A percentile compares a stretch with the other conserved stretches of the same genome.
These are phyloP conservation scores for Ceratorhiza oryzae-sativae DNA, from an alignment of 1,284 basidiomycete species.

Conservation along the genomic window DNA sequence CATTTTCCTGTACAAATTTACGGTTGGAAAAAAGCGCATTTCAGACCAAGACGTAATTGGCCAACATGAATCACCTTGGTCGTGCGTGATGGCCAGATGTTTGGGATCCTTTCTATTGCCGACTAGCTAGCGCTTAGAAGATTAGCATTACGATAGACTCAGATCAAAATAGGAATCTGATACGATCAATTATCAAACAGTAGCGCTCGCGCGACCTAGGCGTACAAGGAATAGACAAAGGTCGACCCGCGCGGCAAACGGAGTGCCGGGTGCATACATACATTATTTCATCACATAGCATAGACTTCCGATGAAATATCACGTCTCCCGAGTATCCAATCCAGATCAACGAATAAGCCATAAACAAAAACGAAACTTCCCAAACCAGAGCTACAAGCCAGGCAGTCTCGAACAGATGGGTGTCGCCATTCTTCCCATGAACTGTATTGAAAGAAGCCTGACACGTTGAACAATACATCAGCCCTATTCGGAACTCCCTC, in stretches of 20 bases:
- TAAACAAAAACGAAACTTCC: background rate
- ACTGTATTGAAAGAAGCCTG: constrained; percentile 15
- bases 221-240: background rate
- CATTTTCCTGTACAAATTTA: too few species aligned
- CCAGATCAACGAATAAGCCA: background rate
- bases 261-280: background rate
- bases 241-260: background rate
- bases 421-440: background rate
- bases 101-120: background rate
- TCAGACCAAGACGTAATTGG: background rate
- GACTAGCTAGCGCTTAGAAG: background rate
- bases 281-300: background rate
- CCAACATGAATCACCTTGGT: background rate
- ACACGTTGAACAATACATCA: background rate
- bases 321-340: background rate
- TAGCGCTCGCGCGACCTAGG: background rate
- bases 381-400: background rate
- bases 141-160: background rate
- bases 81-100: background rate
- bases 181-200: background rate
- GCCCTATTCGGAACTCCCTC: background rate
- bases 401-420: background rate
- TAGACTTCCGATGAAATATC: background rate
- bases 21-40: too few species aligned
- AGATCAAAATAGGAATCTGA: too few species aligned